Conservation (phyloP, 257 asterid species). For the Nicotiana attenuata region DNA sequence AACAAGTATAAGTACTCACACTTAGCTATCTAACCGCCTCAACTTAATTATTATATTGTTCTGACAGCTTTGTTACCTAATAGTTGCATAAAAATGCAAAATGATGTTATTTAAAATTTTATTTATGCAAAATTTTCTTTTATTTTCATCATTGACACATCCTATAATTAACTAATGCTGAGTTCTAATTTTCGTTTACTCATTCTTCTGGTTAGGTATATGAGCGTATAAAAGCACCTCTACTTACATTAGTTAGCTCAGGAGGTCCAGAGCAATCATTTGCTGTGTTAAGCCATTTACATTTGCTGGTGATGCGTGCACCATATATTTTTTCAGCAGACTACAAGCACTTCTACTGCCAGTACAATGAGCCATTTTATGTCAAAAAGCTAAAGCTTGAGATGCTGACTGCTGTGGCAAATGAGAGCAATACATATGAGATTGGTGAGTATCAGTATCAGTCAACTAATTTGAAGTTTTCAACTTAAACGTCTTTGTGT, state of each 20-base stretch:
- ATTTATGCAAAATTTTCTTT: neutral
- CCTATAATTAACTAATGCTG: neutral
- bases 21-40: neutral
- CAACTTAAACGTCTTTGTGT: neutral
- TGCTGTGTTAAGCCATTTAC: constrained; percentile 94
- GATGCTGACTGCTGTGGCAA: constrained; percentile 98
- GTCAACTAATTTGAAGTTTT: neutral
- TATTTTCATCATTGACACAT: neutral
- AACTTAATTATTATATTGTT: neutral
- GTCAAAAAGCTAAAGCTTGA: constrained; percentile 97
- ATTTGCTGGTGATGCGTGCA: constrained; percentile 95
- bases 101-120: neutral
- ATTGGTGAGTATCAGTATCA: constrained; percentile 50
- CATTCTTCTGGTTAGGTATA: constrained; percentile 56
- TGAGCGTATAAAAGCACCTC: constrained; percentile 98
- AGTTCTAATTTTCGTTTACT: neutral
- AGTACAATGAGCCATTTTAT: constrained; percentile 94
- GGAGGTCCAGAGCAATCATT: constrained; percentile 98
- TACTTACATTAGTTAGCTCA: constrained; percentile 94
- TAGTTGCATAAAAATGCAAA: neutral
- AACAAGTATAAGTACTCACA: neutral
- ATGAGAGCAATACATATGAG: constrained; percentile 97
- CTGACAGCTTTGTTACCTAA: neutral
- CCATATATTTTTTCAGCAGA: constrained; percentile 89
- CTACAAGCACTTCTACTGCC: constrained; percentile 99